Evolutionary conservation across 164 flowering plant species (phyloP), one percentile per base, ranked within the genome.

Genomic region (Magnolia changhungtana): DNA sequence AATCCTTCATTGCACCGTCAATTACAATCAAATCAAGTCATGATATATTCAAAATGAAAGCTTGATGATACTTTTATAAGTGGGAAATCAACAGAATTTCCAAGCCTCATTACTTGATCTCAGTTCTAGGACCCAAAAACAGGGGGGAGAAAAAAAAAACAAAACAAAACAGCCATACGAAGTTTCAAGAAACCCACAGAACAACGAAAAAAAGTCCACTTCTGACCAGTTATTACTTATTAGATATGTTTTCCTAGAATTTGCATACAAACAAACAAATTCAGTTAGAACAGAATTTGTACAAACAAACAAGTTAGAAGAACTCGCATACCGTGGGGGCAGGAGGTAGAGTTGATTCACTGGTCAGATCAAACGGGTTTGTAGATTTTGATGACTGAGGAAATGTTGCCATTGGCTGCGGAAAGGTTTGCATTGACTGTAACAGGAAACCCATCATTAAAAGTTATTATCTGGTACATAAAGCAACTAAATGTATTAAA

Each of bases 291-390:
- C 29, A 68, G 16, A 6, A 55, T 55, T 11, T 55, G 61, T 37
- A 37, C 7, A 29, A 29, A 31, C 7, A 68, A 68, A 14, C 2
- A 68, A 68, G 29, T 16, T 29, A 31, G 18, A 13, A 27, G 71
- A 14, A 68, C 19, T 13, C 14, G 4, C 88, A 45, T 89, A 95
- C 98, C 75, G 81, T 70, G 72, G 87, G 82, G 65, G 88, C 87
- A 79, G 83, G 94, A 78, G 49, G 85, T 21, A 84, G 77, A 69
- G 85, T 69, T 71, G 88, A 78, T 77, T 89, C 95, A 82, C 61
- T 79, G 74, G 67, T 81, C 61, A 89, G 67, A 85, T 94, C 99
- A 80, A 96, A 96, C 52, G 99, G 99, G 74, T 96, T 96, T 50
- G 87, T 55, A 19, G 97, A 87, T 77, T 78, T 89, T 59, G 88